Percentiles rank a stretch among this genome's conserved stretches.
phyloP scores from a whole-genome alignment of 192 early-diverging fungal species.

The Radiomyces spectabilis region DNA sequence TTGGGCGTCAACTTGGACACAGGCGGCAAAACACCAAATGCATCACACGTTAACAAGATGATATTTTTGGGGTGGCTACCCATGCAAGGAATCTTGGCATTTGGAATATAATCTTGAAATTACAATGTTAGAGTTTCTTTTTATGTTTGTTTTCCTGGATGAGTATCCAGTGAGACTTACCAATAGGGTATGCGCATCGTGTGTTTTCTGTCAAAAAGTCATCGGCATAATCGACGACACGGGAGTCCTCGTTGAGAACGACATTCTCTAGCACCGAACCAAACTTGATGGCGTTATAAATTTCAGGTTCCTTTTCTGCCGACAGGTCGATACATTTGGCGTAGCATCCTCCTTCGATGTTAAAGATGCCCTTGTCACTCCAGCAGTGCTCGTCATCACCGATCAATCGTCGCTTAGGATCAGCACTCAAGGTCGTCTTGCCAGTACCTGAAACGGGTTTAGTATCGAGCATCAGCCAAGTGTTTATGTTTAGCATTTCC shows the following conservation, averaged over 20 bases:
- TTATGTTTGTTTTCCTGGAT: no score
- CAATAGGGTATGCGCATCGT: conserved; percentile 89
- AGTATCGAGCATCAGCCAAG: no score
- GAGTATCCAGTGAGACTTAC: conserved; percentile 1
- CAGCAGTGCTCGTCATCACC: conserved; percentile 99
- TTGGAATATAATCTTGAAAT: conserved; percentile 88
- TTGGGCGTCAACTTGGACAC: conserved; percentile 76
- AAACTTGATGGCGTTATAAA: conserved; percentile 91
- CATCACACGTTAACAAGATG: conserved; percentile 92
- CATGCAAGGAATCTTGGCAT: conserved; percentile 87
- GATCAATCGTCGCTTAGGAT: conserved; percentile 84
- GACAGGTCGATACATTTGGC: conserved; percentile 94
- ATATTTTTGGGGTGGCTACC: conserved; percentile 91
- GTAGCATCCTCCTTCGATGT: conserved; percentile 98
- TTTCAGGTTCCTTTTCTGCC: conserved; percentile 95
- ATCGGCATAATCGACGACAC: conserved; percentile 78
- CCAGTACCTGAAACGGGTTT: no score
- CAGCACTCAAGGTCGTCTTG: conserved; percentile 95
- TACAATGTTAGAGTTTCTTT: no score
- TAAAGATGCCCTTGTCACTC: conserved; percentile 92
- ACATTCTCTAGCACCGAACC: conserved; percentile 93
- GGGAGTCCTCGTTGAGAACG: conserved; percentile 64
- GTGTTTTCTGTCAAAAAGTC: conserved; percentile 87
- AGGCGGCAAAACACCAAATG: conserved; percentile 92
- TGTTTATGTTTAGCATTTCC: neutral